Evolutionary conservation across 495 filamentous ascomycete genomes (phyloP).

Genomic region (Neohortaea acidophila): DNA sequence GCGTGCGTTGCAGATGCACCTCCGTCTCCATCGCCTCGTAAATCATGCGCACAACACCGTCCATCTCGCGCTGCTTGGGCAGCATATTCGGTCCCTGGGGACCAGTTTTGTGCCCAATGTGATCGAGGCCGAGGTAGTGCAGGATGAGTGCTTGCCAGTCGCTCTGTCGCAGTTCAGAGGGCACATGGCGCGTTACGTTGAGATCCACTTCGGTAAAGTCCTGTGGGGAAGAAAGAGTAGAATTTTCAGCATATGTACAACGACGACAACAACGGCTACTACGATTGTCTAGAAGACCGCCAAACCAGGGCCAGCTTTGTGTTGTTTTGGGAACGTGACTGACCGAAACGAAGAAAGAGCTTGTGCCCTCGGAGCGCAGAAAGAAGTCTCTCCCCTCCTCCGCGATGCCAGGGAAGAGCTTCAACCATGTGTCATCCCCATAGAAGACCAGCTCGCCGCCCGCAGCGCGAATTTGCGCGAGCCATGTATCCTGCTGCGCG

Average conservation of each 20-base stretch:
- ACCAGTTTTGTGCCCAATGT: slow-evolving; percentile 93
- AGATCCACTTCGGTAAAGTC: slow-evolving; percentile 96
- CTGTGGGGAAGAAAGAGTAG: slow-evolving; percentile 30
- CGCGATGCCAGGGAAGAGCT: slow-evolving; percentile 55
- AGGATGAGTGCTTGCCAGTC: slow-evolving; percentile 92
- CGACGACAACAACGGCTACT: no score
- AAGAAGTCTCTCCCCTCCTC: slow-evolving; percentile 41
- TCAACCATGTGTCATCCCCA: slow-evolving; percentile 96
- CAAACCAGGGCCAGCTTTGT: slow-evolving; percentile 16
- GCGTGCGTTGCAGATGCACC: slow-evolving; percentile 53
- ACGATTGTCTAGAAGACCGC: slow-evolving; percentile 8
- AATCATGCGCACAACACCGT: slow-evolving; percentile 58
- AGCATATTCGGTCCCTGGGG: slow-evolving; percentile 83
- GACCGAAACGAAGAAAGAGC: slow-evolving; percentile 96
- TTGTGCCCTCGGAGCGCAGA: slow-evolving; percentile 73
- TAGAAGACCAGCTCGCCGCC: slow-evolving; percentile 66
- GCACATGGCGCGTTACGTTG: slow-evolving; percentile 87
- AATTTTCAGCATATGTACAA: slow-evolving; percentile 24
- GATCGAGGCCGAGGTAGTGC: slow-evolving; percentile 91
- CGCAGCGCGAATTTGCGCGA: slow-evolving; percentile 74
- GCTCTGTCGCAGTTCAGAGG: slow-evolving; percentile 50
- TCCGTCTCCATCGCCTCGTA: slow-evolving; percentile 58
- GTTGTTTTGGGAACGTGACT: no score
- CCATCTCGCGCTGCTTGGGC: slow-evolving; percentile 91
- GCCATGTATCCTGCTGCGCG: slow-evolving; percentile 81